phyloP scores from a whole-genome alignment of 2,329 filamentous ascomycete genomes.

The Aschersonia sp. region DNA sequence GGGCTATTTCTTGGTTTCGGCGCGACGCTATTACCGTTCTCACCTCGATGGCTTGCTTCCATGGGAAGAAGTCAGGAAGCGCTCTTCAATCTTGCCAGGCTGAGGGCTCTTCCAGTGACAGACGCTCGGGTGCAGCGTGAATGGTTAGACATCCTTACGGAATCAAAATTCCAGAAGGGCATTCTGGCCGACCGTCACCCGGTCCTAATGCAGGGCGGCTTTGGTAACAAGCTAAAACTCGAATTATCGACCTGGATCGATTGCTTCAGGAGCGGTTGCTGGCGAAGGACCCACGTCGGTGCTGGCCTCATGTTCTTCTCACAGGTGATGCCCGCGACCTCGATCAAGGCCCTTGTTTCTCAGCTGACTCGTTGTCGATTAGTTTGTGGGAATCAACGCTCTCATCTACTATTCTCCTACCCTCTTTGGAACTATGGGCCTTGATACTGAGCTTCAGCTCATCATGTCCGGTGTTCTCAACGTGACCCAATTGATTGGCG shows the following conservation, averaged over 20 bases:
- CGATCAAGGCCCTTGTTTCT: background rate
- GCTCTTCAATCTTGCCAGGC: constrained; percentile 8
- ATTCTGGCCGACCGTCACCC: constrained; percentile 18
- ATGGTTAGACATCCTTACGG: constrained; percentile 12
- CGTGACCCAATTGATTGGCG: constrained; percentile 16
- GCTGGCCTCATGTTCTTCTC: constrained; percentile 42
- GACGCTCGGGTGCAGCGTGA: constrained; percentile 10
- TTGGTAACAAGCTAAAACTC: constrained; percentile 22
- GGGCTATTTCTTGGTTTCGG: constrained; percentile 11
- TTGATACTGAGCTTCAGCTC: constrained; percentile 19
- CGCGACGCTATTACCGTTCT: constrained; percentile 12
- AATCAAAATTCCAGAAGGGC: constrained; percentile 11
- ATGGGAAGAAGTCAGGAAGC: constrained; percentile 13
- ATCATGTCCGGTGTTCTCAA: constrained; percentile 18
- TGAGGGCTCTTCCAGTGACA: constrained; percentile 8
- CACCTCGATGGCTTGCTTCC: constrained; percentile 13
- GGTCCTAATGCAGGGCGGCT: constrained; percentile 18
- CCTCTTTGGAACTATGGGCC: constrained; percentile 41
- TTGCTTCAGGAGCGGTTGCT: constrained; percentile 32
- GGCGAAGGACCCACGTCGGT: constrained; percentile 29
- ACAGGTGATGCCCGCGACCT: constrained; percentile 22
- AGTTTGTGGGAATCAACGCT: constrained; percentile 20
- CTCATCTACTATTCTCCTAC: constrained; percentile 44
- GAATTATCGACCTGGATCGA: constrained; percentile 34
- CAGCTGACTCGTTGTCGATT: background rate